phyloP scores from a whole-genome alignment of 495 filamentous ascomycete genomes.

The Gamarada debralockiae region DNA sequence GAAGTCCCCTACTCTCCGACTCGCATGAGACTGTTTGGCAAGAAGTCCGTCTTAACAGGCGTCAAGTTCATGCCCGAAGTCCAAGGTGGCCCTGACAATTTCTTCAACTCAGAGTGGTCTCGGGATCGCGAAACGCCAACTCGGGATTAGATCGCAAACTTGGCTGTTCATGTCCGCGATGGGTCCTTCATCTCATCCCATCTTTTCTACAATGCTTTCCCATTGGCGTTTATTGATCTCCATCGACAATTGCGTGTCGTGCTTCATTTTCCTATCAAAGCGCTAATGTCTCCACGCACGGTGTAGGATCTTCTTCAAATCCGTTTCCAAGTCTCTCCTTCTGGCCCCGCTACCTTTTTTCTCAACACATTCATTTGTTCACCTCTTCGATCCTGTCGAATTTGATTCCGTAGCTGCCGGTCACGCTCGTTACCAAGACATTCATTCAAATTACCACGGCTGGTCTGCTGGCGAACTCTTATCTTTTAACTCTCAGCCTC shows the following conservation, averaged over 20 bases:
- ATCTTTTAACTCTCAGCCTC: slow-evolving; percentile 12
- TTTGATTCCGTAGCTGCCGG: slow-evolving; percentile 23
- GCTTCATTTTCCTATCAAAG: slow-evolving; percentile 18
- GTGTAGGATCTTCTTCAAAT: slow-evolving; percentile 17
- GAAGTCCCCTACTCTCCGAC: slow-evolving; percentile 17
- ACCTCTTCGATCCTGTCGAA: slow-evolving; percentile 4
- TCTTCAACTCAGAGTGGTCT: not conserved
- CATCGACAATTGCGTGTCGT: slow-evolving; percentile 10
- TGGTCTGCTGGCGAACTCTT: slow-evolving; percentile 19
- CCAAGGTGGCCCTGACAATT: not conserved
- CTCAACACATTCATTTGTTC: slow-evolving; percentile 8
- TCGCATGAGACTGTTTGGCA: slow-evolving; percentile 22
- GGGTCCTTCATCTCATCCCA: slow-evolving; percentile 23
- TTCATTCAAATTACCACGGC: slow-evolving; percentile 22
- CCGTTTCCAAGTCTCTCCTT: slow-evolving; percentile 14
- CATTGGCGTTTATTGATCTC: slow-evolving; percentile 6
- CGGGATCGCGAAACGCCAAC: slow-evolving; percentile 7
- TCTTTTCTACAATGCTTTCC: slow-evolving; percentile 15
- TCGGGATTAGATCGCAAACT: not conserved
- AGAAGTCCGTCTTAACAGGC: slow-evolving; percentile 6
- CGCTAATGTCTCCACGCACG: slow-evolving; percentile 12
- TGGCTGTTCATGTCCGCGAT: slow-evolving; percentile 12
- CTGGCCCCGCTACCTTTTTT: not conserved
- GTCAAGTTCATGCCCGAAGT: slow-evolving; percentile 6
- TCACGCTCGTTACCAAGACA: slow-evolving; percentile 22